These are phyloP conservation scores for Magnusiomyces fungicola DNA, from an alignment of 1,139 yeast species.

Conservation along the genomic window DNA sequence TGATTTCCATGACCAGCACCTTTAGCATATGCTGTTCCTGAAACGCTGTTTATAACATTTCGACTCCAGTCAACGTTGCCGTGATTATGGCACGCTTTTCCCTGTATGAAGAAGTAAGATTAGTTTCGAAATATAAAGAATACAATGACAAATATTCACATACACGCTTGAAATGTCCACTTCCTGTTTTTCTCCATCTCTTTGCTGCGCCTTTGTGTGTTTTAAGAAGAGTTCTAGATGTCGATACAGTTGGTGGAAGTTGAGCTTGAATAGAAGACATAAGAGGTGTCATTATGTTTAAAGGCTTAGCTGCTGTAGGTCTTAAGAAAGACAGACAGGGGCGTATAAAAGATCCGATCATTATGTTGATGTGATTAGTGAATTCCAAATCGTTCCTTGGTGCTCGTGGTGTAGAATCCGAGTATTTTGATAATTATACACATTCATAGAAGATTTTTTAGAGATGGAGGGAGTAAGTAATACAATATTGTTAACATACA, in stretches of 20 bases:
- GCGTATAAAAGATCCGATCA: too few relatives aligned
- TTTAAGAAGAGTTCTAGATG: constrained; percentile 42
- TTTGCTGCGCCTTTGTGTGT: constrained; percentile 75
- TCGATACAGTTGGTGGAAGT: constrained; percentile 8
- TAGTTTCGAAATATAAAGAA: background rate
- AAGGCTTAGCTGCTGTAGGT: background rate
- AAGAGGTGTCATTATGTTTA: constrained; percentile 1
- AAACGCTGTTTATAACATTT: constrained; percentile 53
- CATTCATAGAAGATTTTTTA: too few relatives aligned
- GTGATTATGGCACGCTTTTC: constrained; percentile 83
- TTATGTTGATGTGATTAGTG: too few relatives aligned
- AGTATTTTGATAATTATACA: too few relatives aligned
- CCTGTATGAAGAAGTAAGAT: constrained; percentile 26
- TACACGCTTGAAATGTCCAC: constrained; percentile 44
- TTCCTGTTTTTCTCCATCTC: constrained; percentile 69
- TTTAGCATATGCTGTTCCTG: constrained; percentile 55
- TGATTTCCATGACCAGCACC: constrained; percentile 42
- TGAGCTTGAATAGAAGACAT: background rate
- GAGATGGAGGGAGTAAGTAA: too few relatives aligned
- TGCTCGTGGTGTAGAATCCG: too few relatives aligned
- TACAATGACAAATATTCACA: constrained; percentile 15
- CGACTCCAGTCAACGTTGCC: constrained; percentile 86
- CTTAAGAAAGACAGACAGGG: too few relatives aligned
- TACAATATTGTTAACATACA: too few relatives aligned
- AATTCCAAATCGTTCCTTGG: too few relatives aligned